Percentiles rank a stretch among this genome's conserved stretches.
phyloP scores from a whole-genome alignment of 495 filamentous ascomycete genomes.

The Penicillium turbatum region DNA sequence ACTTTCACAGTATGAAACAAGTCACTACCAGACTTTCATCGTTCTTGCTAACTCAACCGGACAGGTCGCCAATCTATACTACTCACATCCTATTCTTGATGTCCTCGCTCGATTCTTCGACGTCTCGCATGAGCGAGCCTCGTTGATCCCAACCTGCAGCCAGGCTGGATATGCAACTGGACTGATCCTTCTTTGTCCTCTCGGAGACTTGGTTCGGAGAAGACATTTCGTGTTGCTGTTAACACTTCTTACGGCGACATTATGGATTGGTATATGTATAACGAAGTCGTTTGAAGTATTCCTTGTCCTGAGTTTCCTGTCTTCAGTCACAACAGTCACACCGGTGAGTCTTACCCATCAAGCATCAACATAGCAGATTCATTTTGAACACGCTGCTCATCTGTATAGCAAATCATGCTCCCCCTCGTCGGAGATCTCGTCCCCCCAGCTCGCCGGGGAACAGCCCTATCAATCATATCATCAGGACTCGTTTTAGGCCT shows the following conservation, averaged over 20 bases:
- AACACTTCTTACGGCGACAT: constrained; percentile 60
- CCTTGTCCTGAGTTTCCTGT: constrained; percentile 63
- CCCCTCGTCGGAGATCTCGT: constrained; percentile 80
- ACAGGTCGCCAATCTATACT: constrained; percentile 64
- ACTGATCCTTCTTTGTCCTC: constrained; percentile 69
- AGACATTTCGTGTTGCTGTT: constrained; percentile 65
- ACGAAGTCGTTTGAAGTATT: constrained; percentile 63
- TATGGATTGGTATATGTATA: constrained; percentile 67
- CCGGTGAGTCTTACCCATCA: constrained; percentile 38
- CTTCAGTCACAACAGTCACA: constrained; percentile 73
- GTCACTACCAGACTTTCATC: not conserved
- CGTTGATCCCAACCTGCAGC: constrained; percentile 68
- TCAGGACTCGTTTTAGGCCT: constrained; percentile 76
- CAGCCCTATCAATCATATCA: constrained; percentile 65
- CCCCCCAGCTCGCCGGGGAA: constrained; percentile 61
- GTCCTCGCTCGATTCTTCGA: constrained; percentile 57
- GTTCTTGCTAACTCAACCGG: not conserved
- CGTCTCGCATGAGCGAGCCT: constrained; percentile 53
- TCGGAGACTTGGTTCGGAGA: constrained; percentile 70
- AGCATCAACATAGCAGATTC: not conserved
- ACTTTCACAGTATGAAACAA: constrained; percentile 24
- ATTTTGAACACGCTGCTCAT: not conserved
- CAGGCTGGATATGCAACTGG: constrained; percentile 79
- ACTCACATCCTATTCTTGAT: constrained; percentile 65
- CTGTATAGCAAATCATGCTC: constrained; percentile 66